phyloP scores from a whole-genome alignment of 768 basidiomycete species.

The Suillus clintonianus region DNA sequence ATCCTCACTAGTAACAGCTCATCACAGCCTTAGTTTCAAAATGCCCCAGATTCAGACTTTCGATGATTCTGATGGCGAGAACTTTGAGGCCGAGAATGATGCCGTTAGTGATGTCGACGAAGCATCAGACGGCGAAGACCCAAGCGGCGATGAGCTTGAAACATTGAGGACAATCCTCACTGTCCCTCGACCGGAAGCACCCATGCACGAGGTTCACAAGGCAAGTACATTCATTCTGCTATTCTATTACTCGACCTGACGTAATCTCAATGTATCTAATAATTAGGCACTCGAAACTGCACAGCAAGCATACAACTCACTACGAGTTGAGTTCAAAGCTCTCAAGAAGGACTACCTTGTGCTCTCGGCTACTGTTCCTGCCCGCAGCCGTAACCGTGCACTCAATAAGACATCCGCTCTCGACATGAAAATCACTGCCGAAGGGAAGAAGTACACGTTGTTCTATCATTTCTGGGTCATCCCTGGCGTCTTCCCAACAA shows the following conservation, averaged over 20 bases:
- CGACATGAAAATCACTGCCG: neutral
- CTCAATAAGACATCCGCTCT: neutral
- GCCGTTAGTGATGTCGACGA: too few relatives aligned
- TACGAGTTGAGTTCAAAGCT: neutral
- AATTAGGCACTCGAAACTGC: neutral
- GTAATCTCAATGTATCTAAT: neutral
- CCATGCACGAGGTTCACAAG: neutral
- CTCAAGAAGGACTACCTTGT: neutral
- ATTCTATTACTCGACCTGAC: too few relatives aligned
- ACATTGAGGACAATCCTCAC: too few relatives aligned
- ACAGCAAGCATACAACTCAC: neutral
- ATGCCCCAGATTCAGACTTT: too few relatives aligned
- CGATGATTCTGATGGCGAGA: too few relatives aligned
- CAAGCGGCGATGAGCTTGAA: too few relatives aligned
- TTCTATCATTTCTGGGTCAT: slow-evolving; percentile 1
- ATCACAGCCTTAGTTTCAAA: too few relatives aligned
- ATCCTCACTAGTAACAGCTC: too few relatives aligned
- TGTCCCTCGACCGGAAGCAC: neutral
- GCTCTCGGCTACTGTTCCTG: neutral
- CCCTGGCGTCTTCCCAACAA: neutral
- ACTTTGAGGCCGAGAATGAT: too few relatives aligned
- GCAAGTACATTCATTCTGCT: neutral
- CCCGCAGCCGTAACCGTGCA: neutral
- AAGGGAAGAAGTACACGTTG: neutral
- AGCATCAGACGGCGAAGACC: too few relatives aligned